phyloP scores from a whole-genome alignment of 2,329 filamentous ascomycete species.

The Dryadomyces quercus-mongolicae region DNA sequence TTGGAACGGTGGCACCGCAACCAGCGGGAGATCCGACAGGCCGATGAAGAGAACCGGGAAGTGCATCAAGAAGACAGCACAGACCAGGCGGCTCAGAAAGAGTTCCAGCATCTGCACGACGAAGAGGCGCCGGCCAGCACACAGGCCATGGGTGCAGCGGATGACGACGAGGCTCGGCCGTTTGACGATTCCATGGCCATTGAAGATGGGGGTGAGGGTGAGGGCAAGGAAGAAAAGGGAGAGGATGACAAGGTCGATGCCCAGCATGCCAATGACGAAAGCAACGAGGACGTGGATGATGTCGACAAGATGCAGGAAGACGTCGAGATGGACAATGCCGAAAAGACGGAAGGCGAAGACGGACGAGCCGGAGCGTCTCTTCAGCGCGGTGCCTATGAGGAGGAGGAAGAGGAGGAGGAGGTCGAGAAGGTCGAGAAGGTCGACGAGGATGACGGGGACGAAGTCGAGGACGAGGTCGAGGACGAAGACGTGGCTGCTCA shows the following conservation, averaged over 20 bases:
- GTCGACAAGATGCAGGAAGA: slow-evolving; percentile 16
- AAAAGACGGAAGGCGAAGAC: slow-evolving; percentile 34
- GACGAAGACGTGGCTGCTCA: slow-evolving; percentile 46
- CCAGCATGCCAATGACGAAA: slow-evolving; percentile 39
- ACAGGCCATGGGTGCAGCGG: slow-evolving; percentile 81
- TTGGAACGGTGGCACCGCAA: slow-evolving; percentile 88
- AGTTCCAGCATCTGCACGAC: slow-evolving; percentile 87
- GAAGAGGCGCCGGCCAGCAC: slow-evolving; percentile 73
- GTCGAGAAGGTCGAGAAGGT: slow-evolving; percentile 2
- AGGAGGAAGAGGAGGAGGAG: slow-evolving; percentile 19
- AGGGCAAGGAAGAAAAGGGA: slow-evolving; percentile 57
- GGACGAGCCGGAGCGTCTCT: slow-evolving; percentile 48
- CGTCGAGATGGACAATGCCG: slow-evolving; percentile 22
- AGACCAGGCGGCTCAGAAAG: slow-evolving; percentile 63
- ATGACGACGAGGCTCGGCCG: slow-evolving; percentile 63
- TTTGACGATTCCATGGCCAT: slow-evolving; percentile 85
- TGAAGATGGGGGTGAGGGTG: slow-evolving; percentile 66
- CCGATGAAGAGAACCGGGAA: slow-evolving; percentile 35
- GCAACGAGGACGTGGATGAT: slow-evolving; percentile 27
- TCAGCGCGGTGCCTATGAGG: slow-evolving; percentile 44
- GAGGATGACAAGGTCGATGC: slow-evolving; percentile 1
- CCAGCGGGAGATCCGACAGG: slow-evolving; percentile 65
- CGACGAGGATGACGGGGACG: slow-evolving; percentile 20
- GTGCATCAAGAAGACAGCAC: slow-evolving; percentile 27
- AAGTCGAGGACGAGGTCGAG: slow-evolving; percentile 34